A percentile compares a stretch with the other conserved stretches of the same genome.
Conservation (phyloP, 768 basidiomycete genomes). For the Trametes cingulata region DNA sequence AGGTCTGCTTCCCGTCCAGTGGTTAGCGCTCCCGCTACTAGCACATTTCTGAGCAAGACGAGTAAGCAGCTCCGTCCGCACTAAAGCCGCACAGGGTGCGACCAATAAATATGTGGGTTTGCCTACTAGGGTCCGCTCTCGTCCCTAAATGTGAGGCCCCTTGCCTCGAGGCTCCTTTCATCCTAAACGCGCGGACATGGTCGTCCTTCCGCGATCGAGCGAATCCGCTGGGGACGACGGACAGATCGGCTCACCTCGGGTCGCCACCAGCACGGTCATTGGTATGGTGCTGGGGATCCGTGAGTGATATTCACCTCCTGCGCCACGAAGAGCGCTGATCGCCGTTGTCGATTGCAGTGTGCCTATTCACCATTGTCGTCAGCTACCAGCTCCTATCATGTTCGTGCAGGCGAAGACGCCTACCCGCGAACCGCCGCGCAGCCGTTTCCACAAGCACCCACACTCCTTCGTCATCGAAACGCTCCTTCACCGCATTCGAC, state of each 20-base stretch:
- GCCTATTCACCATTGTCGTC: conserved; percentile 21
- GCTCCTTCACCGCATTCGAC: conserved; percentile 1
- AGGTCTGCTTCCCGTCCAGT: background rate
- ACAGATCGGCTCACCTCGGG: conserved; percentile 13
- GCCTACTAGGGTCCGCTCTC: background rate
- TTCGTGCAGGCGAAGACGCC: conserved; percentile 1
- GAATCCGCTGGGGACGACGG: background rate
- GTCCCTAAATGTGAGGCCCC: background rate
- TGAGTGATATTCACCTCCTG: conserved; percentile 5
- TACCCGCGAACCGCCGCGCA: background rate
- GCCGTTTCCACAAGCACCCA: background rate
- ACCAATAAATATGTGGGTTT: background rate
- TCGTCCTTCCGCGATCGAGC: conserved; percentile 12
- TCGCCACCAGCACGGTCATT: conserved; percentile 21
- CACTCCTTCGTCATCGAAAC: conserved; percentile 5
- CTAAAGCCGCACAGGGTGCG: conserved; percentile 4
- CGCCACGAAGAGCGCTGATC: background rate
- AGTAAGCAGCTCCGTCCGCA: background rate
- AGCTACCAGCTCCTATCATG: conserved; percentile 23
- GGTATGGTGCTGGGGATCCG: conserved; percentile 24
- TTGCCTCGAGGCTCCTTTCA: background rate
- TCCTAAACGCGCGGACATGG: conserved; percentile 1
- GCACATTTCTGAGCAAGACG: background rate
- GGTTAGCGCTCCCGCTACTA: background rate
- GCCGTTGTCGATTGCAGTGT: conserved; percentile 6